A percentile compares a stretch with the other conserved stretches of the same genome.
phyloP scores from a whole-genome alignment of 1,139 yeast species.

The Meyerozyma elateridarum region DNA sequence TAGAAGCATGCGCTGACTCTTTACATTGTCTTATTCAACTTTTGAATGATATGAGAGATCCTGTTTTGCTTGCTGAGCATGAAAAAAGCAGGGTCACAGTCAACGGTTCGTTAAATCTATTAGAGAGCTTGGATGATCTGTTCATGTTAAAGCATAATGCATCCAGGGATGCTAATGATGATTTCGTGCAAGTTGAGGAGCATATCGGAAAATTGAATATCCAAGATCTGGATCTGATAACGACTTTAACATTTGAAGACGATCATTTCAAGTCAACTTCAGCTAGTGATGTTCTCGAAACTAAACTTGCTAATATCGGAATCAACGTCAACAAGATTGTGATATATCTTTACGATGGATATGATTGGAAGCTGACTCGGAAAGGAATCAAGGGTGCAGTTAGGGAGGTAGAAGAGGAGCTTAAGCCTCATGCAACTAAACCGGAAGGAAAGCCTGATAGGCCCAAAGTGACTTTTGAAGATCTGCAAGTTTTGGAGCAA shows the following conservation, averaged over 20 bases:
- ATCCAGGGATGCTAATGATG: background rate
- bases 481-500: conserved; percentile 46
- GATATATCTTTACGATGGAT: conserved; percentile 79
- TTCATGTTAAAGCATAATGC: background rate
- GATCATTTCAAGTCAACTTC: conserved; percentile 37
- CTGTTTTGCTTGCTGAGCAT: conserved; percentile 52
- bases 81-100: conserved; percentile 47
- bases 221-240: conserved; percentile 3
- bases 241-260: conserved; percentile 28
- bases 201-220: conserved; percentile 6
- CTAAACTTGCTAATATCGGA: conserved; percentile 28
- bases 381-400: conserved; percentile 61
- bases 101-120: conserved; percentile 36
- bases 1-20: conserved; percentile 83
- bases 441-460: background rate
- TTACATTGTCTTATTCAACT: conserved; percentile 65
- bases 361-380: conserved; percentile 84
- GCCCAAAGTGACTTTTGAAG: background rate
- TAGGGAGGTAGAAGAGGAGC: conserved; percentile 45
- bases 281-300: conserved; percentile 7
- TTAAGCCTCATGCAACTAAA: background rate
- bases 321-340: conserved; percentile 34
- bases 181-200: conserved; percentile 2
- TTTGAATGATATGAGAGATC: conserved; percentile 67
- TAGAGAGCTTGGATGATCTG: conserved; percentile 42